These are phyloP conservation scores for Populus alba DNA, from an alignment of 345 rosid species.

Conservation along the genomic window DNA sequence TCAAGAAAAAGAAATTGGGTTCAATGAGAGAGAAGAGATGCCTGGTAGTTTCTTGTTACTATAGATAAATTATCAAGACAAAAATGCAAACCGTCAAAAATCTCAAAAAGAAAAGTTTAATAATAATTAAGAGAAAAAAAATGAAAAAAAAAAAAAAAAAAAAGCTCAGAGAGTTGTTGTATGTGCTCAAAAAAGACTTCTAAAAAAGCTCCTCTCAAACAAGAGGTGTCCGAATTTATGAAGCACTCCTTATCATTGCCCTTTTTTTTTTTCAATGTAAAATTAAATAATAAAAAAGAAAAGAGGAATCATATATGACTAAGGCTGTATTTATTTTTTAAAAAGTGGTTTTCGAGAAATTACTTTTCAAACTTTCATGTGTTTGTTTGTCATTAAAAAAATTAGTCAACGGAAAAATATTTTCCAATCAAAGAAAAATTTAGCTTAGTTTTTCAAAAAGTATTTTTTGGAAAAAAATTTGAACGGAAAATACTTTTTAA, in stretches of 20 bases:
- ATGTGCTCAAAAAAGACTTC: slow-evolving; percentile 51
- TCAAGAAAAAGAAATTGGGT: background rate
- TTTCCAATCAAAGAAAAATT: no score
- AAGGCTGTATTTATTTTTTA: no score
- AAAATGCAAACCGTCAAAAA: background rate
- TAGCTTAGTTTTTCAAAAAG: no score
- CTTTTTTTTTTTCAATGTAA: background rate
- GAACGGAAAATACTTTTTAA: no score
- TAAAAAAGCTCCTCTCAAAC: slow-evolving; percentile 43
- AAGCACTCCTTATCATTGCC: slow-evolving; percentile 51
- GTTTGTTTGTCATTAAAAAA: no score
- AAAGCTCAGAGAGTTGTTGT: slow-evolving; percentile 55
- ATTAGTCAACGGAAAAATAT: no score
- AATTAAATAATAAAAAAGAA: background rate
- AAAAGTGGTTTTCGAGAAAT: no score
- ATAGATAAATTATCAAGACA: background rate
- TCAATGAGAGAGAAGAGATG: background rate
- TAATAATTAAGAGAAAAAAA: background rate
- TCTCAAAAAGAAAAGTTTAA: background rate
- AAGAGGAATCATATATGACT: background rate
- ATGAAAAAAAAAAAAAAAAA: no score
- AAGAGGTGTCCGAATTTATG: slow-evolving; percentile 54
- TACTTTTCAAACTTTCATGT: no score
- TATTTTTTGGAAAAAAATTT: no score
- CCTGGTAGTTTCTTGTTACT: background rate